phyloP scores from a whole-genome alignment of 805 yeast species.

The Wickerhamiella hasegawae region DNA sequence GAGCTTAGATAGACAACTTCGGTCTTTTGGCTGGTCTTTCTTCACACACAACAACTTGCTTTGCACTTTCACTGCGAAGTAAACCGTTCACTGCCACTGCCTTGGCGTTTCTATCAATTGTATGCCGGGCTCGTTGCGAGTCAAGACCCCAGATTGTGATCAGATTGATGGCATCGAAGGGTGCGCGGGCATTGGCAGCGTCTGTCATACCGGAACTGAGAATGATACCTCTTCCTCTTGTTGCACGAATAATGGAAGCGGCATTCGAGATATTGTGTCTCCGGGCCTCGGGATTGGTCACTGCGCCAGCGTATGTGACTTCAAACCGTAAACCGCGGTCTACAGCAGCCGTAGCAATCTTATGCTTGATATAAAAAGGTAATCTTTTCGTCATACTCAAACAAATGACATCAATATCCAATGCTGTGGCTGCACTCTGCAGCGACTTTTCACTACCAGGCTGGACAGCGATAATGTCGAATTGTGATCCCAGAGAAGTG shows the following conservation, averaged over 20 bases:
- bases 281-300: conserved; percentile 29
- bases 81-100: conserved; percentile 58
- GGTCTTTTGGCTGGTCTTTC: neutral
- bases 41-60: conserved; percentile 36
- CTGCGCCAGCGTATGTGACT: conserved; percentile 41
- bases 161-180: conserved; percentile 52
- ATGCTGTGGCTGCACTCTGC: conserved; percentile 51
- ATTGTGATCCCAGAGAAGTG: conserved; percentile 29
- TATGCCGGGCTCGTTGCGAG: conserved; percentile 39
- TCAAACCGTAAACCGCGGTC: conserved; percentile 75
- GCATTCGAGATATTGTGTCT: conserved; percentile 55
- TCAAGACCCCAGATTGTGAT: conserved; percentile 58
- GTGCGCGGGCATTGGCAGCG: conserved; percentile 36
- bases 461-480: conserved; percentile 68
- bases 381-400: conserved; percentile 48
- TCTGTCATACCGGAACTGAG: conserved; percentile 58
- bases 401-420: conserved; percentile 72
- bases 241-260: conserved; percentile 60
- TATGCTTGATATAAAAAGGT: conserved; percentile 69
- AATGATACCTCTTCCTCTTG: conserved; percentile 65
- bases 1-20: neutral
- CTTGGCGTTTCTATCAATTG: conserved; percentile 44
- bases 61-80: conserved; percentile 55
- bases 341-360: conserved; percentile 67
- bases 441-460: conserved; percentile 72